Percentiles rank a stretch among this genome's conserved stretches.
Conservation (phyloP, 768 basidiomycete species). For the Suillus decipiens region DNA sequence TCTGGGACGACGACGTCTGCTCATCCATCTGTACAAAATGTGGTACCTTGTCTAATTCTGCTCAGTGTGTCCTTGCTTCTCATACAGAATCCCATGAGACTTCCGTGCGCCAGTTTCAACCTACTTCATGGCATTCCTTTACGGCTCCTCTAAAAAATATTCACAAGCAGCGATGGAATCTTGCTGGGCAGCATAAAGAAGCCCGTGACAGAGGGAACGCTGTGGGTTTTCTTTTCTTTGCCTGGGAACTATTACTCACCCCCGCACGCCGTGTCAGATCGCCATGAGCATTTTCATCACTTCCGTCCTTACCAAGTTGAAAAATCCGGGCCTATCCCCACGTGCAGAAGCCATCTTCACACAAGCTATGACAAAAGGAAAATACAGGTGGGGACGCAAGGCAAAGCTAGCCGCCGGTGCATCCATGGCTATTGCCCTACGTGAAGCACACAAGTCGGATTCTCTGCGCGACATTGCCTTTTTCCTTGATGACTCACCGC, state of each 20-base stretch:
- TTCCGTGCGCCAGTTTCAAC: slow-evolving; percentile 35
- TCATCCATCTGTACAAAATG: slow-evolving; percentile 70
- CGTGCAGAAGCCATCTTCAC: slow-evolving; percentile 71
- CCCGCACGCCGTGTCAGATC: slow-evolving; percentile 40
- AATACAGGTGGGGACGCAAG: slow-evolving; percentile 73
- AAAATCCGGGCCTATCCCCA: slow-evolving; percentile 58
- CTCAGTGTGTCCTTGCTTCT: slow-evolving; percentile 59
- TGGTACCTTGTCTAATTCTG: slow-evolving; percentile 67
- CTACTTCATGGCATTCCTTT: slow-evolving; percentile 28
- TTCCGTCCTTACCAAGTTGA: slow-evolving; percentile 58
- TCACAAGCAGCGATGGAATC: slow-evolving; percentile 54
- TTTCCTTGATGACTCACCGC: slow-evolving; percentile 54
- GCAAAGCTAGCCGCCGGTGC: slow-evolving; percentile 72
- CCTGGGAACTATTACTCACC: slow-evolving; percentile 18
- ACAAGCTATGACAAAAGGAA: slow-evolving; percentile 58
- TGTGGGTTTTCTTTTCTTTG: slow-evolving; percentile 40
- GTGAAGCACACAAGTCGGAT: slow-evolving; percentile 70
- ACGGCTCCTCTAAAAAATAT: slow-evolving; percentile 50
- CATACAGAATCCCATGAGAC: slow-evolving; percentile 40
- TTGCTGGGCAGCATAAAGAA: slow-evolving; percentile 68
- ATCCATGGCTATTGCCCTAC: slow-evolving; percentile 67
- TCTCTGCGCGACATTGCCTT: slow-evolving; percentile 69
- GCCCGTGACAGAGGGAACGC: slow-evolving; percentile 62
- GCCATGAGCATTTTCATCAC: slow-evolving; percentile 66
- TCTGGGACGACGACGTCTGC: slow-evolving; percentile 58